phyloP scores from a whole-genome alignment of 2,329 filamentous ascomycete species.

The Orbilia javanica region DNA sequence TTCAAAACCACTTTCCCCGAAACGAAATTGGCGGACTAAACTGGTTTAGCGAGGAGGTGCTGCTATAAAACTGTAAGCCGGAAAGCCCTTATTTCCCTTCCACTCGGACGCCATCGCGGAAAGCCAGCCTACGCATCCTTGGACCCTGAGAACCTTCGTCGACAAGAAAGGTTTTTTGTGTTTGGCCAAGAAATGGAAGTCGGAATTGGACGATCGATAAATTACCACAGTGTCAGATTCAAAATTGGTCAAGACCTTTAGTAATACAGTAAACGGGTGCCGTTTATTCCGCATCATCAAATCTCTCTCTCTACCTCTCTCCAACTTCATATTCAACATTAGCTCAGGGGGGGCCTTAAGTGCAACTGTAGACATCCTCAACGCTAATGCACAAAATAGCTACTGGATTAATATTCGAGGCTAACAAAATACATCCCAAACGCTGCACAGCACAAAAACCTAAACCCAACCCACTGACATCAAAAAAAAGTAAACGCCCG shows the following conservation, averaged over 20 bases:
- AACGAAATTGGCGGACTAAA: slow-evolving; percentile 10
- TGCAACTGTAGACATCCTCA: too few species aligned
- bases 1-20: slow-evolving; percentile 27
- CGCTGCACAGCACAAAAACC: too few species aligned
- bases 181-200: neutral
- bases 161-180: neutral
- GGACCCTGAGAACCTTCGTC: slow-evolving; percentile 7
- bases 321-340: neutral
- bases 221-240: neutral
- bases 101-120: slow-evolving; percentile 15
- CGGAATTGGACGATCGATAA: slow-evolving; percentile 22
- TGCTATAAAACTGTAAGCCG: neutral
- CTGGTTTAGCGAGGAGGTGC: slow-evolving; percentile 8
- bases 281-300: neutral
- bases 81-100: neutral
- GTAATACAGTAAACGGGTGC: neutral
- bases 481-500: too few species aligned
- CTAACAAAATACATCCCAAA: too few species aligned
- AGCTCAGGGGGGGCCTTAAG: too few species aligned
- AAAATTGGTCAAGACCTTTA: neutral
- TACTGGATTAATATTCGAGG: too few species aligned
- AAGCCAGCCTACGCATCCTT: slow-evolving; percentile 18
- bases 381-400: too few species aligned
- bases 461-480: too few species aligned
- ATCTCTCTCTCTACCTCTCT: neutral